These are phyloP conservation scores for Trametes maxima DNA, from an alignment of 768 basidiomycete species.

Conservation along the genomic window DNA sequence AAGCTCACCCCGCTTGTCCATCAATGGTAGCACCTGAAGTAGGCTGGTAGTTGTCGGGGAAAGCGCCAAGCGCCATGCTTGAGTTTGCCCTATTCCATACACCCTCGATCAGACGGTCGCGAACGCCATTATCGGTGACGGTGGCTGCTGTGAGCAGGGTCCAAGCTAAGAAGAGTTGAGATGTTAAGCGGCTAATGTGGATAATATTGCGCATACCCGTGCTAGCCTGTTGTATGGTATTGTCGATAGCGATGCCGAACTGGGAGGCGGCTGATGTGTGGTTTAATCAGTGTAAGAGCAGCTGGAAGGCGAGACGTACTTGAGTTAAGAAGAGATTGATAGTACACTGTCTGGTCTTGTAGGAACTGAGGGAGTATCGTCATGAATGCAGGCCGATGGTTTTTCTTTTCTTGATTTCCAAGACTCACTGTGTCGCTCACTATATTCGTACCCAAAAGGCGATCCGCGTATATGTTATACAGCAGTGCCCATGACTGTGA, in stretches of 20 bases:
- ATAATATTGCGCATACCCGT: not conserved
- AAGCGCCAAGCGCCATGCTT: slow-evolving; percentile 7
- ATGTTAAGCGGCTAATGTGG: not conserved
- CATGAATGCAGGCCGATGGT: no score
- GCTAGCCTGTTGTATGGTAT: not conserved
- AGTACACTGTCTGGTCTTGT: slow-evolving; percentile 10
- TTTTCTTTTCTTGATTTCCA: no score
- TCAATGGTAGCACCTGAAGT: not conserved
- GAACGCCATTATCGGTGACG: slow-evolving; percentile 15
- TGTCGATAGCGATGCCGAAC: not conserved
- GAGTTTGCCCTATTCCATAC: slow-evolving; percentile 9
- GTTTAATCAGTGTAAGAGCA: no score
- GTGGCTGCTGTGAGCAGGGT: slow-evolving; percentile 17
- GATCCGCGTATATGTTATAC: slow-evolving; percentile 22
- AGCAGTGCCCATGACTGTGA: slow-evolving; percentile 18
- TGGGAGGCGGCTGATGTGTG: not conserved
- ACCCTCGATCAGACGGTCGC: slow-evolving; percentile 8
- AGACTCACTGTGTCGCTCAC: slow-evolving; percentile 7
- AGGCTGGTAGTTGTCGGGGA: slow-evolving; percentile 7
- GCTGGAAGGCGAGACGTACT: not conserved
- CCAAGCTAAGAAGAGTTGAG: slow-evolving; percentile 12
- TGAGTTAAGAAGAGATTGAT: not conserved
- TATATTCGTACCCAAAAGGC: slow-evolving; percentile 12
- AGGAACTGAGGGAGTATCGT: not conserved
- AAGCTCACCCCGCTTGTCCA: slow-evolving; percentile 10